A percentile compares a stretch with the other conserved stretches of the same genome.
phyloP scores from a whole-genome alignment of 176 grass and related monocot species.

The Aechmea fasciata region DNA sequence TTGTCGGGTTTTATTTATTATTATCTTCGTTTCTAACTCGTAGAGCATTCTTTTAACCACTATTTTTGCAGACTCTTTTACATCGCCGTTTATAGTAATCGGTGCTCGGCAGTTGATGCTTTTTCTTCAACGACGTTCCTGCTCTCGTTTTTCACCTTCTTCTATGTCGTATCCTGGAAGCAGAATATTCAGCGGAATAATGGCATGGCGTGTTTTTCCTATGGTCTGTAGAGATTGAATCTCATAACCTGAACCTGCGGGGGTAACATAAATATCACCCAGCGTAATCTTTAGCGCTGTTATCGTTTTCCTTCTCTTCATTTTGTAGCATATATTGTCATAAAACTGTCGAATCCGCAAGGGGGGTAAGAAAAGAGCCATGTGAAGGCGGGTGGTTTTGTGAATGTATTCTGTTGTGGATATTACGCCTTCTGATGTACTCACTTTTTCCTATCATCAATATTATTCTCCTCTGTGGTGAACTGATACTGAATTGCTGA shows the following conservation, averaged over 20 bases:
- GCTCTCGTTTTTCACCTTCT: neutral
- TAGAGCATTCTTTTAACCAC: no score
- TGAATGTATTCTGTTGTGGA: neutral
- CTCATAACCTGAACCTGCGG: neutral
- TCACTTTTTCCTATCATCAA: neutral
- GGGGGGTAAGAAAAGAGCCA: neutral
- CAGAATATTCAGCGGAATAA: neutral
- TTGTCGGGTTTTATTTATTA: no score
- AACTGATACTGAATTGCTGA: no score
- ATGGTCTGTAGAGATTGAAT: neutral
- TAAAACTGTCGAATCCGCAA: neutral
- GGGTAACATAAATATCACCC: neutral
- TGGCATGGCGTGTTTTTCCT: neutral
- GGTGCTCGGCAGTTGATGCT: neutral
- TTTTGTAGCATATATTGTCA: constrained; percentile 5
- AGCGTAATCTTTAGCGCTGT: neutral
- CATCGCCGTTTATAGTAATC: neutral
- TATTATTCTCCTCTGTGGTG: no score
- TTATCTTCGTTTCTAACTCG: no score
- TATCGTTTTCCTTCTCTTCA: neutral
- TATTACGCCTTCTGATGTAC: neutral
- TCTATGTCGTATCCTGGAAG: neutral
- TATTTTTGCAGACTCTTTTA: neutral
- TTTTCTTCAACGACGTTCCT: neutral
- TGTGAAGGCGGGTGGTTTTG: neutral